Conservation (phyloP, 2,329 filamentous ascomycete species). For the Microdochium nivale region DNA sequence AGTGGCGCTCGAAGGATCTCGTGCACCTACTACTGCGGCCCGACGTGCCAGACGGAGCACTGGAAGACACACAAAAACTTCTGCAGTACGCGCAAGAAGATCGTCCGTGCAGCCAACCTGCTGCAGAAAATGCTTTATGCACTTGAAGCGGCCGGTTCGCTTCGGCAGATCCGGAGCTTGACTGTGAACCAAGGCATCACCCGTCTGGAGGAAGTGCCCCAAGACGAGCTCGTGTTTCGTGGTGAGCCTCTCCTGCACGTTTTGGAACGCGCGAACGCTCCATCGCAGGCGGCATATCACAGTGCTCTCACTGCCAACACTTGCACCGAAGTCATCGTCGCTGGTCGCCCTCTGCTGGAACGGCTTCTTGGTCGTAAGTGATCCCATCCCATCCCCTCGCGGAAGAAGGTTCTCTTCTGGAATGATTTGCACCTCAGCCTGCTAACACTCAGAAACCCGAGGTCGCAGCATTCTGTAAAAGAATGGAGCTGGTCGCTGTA, state of each 20-base stretch:
- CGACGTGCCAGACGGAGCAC: neutral
- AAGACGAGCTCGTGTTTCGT: neutral
- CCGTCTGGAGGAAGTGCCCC: neutral
- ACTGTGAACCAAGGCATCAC: neutral
- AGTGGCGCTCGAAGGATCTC: neutral
- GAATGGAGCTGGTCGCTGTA: neutral
- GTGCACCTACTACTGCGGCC: neutral
- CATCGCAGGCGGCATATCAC: neutral
- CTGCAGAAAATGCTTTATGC: neutral
- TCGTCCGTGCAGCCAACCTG: neutral
- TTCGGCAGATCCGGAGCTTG: neutral
- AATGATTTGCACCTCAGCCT: too few species aligned
- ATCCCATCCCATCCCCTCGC: too few species aligned
- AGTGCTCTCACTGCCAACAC: neutral
- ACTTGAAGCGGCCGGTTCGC: neutral
- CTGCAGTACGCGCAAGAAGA: neutral
- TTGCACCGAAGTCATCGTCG: neutral
- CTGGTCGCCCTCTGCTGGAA: neutral
- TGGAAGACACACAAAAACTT: neutral
- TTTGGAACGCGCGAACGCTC: neutral
- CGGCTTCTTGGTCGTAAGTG: neutral
- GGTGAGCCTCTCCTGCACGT: neutral
- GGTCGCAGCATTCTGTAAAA: neutral
- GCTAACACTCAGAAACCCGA: too few species aligned
- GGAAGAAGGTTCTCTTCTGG: too few species aligned